Evolutionary conservation across 2,329 filamentous ascomycete genomes (phyloP).

Genomic region (Fusarium sarcochroum): DNA sequence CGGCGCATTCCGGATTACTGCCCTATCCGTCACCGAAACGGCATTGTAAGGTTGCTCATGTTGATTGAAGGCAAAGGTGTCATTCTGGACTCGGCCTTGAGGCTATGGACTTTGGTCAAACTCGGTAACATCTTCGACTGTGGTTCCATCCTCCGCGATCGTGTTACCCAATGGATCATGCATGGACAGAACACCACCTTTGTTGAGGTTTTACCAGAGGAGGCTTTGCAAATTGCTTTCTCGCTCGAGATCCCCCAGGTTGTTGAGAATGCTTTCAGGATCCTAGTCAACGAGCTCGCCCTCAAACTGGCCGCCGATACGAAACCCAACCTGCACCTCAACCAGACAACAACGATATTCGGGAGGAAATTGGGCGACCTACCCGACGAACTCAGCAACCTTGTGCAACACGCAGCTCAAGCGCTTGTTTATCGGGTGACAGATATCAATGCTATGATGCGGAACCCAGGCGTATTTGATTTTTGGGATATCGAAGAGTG

Average conservation of each 20-base stretch:
- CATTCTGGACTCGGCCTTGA: slow-evolving; percentile 73
- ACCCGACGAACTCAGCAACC: slow-evolving; percentile 68
- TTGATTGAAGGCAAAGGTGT: slow-evolving; percentile 68
- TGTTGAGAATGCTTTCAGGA: slow-evolving; percentile 66
- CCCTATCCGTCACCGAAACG: slow-evolving; percentile 71
- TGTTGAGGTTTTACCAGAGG: slow-evolving; percentile 74
- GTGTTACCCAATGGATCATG: slow-evolving; percentile 71
- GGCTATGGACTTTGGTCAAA: slow-evolving; percentile 76
- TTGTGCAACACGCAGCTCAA: slow-evolving; percentile 71
- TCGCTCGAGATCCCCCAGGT: slow-evolving; percentile 60
- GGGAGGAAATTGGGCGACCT: slow-evolving; percentile 63
- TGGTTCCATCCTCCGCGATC: slow-evolving; percentile 59
- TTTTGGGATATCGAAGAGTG: slow-evolving; percentile 53
- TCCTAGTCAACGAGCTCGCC: slow-evolving; percentile 75
- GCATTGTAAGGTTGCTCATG: slow-evolving; percentile 74
- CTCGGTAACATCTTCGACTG: slow-evolving; percentile 73
- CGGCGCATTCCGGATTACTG: slow-evolving; percentile 71
- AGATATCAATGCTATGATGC: slow-evolving; percentile 48
- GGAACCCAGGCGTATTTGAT: slow-evolving; percentile 53
- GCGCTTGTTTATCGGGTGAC: slow-evolving; percentile 64
- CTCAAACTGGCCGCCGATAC: slow-evolving; percentile 57
- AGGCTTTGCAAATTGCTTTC: slow-evolving; percentile 70
- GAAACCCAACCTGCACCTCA: background rate
- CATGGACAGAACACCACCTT: slow-evolving; percentile 68
- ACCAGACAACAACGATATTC: slow-evolving; percentile 56